phyloP scores from a whole-genome alignment of 129 eudicot species.

The Helichrysum umbraculigerum region DNA sequence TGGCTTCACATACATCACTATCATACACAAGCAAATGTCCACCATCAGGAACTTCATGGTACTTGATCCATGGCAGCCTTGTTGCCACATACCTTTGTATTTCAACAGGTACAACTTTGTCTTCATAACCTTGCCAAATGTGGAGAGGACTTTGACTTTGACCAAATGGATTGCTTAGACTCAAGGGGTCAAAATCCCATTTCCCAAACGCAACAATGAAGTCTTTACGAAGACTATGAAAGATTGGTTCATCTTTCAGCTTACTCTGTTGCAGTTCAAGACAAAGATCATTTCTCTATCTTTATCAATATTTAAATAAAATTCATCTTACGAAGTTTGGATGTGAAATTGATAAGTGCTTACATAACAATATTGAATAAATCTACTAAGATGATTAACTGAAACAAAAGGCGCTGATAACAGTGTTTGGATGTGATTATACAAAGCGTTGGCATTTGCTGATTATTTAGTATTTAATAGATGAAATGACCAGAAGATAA shows the following conservation, averaged over 20 bases:
- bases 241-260: slow-evolving; percentile 51
- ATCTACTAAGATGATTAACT: background rate
- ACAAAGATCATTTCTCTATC: slow-evolving; percentile 6
- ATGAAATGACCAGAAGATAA: background rate
- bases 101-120: slow-evolving; percentile 76
- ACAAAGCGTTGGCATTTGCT: no score
- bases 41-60: slow-evolving; percentile 91
- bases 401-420: no score
- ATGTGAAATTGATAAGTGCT: background rate
- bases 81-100: slow-evolving; percentile 60
- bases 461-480: no score
- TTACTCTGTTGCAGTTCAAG: slow-evolving; percentile 52
- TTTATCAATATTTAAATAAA: background rate
- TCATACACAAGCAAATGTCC: slow-evolving; percentile 96
- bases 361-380: background rate
- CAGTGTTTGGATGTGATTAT: no score
- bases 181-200: slow-evolving; percentile 96
- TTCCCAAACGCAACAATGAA: slow-evolving; percentile 75
- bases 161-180: slow-evolving; percentile 57
- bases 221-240: slow-evolving; percentile 71
- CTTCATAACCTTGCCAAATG: slow-evolving; percentile 88
- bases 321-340: background rate
- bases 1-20: slow-evolving; percentile 75
- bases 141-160: slow-evolving; percentile 48
- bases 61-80: slow-evolving; percentile 80